Conservation (phyloP, 1,284 basidiomycete species). For the Apiotrichum montevideense region DNA sequence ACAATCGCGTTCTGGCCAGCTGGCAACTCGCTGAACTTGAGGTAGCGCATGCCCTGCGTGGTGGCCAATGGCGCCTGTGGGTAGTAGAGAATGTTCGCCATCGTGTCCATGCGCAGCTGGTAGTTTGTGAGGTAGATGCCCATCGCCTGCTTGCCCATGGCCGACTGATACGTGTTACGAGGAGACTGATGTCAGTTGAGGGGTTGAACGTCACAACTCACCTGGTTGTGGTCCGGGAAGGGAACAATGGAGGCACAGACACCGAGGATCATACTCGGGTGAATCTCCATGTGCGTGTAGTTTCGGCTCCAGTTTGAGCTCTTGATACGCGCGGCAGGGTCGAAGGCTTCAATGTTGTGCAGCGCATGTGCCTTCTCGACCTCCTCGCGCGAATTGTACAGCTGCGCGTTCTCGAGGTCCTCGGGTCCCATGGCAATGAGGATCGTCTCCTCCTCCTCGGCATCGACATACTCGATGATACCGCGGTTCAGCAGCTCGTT, state of each 20-base stretch:
- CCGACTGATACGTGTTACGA: conserved; percentile 98
- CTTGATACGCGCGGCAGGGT: conserved; percentile 82
- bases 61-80: conserved; percentile 98
- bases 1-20: conserved; percentile 98
- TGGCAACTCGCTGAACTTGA: conserved; percentile 94
- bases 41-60: conserved; percentile 97
- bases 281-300: conserved; percentile 99
- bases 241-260: conserved; percentile 98
- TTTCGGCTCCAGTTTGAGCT: conserved; percentile 73
- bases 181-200: conserved; percentile 61
- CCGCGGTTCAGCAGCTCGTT: conserved; percentile 77
- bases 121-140: conserved; percentile 97
- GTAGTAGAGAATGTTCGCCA: conserved; percentile 97
- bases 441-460: conserved; percentile 98
- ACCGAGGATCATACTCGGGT: conserved; percentile 97
- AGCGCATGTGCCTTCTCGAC: conserved; percentile 50
- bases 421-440: conserved; percentile 99
- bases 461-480: conserved; percentile 90
- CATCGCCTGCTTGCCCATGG: conserved; percentile 99
- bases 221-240: conserved; percentile 99
- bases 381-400: conserved; percentile 26
- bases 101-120: conserved; percentile 95
- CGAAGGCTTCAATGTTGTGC: conserved; percentile 54
- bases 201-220: conserved; percentile 45
- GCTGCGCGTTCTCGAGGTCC: conserved; percentile 73